phyloP scores from a whole-genome alignment of 306 rosid genomes.

The cucumber (Cucumis sativus) region DNA sequence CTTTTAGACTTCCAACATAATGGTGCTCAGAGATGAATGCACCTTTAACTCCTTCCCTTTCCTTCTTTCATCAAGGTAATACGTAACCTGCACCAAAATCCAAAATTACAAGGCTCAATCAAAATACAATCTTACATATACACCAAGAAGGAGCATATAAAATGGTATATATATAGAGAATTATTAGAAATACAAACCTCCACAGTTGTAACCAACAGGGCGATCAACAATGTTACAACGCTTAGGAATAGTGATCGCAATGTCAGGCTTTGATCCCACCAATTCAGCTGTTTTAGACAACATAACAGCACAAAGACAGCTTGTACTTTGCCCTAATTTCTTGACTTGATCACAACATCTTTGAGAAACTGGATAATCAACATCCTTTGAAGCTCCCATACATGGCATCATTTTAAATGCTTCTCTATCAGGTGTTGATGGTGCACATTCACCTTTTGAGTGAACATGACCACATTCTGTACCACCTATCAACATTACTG shows the following conservation, averaged over 20 bases:
- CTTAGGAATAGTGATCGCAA: slow-evolving; percentile 43
- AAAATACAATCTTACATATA: no score
- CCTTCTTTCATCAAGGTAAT: neutral
- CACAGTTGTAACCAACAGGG: slow-evolving; percentile 37
- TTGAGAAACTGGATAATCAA: slow-evolving; percentile 17
- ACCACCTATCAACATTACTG: neutral
- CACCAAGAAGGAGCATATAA: no score
- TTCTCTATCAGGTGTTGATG: slow-evolving; percentile 28
- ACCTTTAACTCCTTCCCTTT: neutral
- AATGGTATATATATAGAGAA: no score
- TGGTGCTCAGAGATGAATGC: neutral
- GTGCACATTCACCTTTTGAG: slow-evolving; percentile 36
- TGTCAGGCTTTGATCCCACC: slow-evolving; percentile 27
- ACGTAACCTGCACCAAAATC: neutral
- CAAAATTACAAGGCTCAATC: no score
- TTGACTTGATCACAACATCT: slow-evolving; percentile 39
- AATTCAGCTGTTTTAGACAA: slow-evolving; percentile 30
- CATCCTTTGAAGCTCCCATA: slow-evolving; percentile 29
- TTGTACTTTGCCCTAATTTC: slow-evolving; percentile 22
- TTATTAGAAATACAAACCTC: slow-evolving; percentile 13
- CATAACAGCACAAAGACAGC: slow-evolving; percentile 40
- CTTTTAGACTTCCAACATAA: neutral
- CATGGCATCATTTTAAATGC: slow-evolving; percentile 38
- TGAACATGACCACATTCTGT: slow-evolving; percentile 2
- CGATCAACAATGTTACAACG: slow-evolving; percentile 33